phyloP scores from a whole-genome alignment of 2,329 filamentous ascomycete genomes.

The Arthrobotrys sphaeroides region DNA sequence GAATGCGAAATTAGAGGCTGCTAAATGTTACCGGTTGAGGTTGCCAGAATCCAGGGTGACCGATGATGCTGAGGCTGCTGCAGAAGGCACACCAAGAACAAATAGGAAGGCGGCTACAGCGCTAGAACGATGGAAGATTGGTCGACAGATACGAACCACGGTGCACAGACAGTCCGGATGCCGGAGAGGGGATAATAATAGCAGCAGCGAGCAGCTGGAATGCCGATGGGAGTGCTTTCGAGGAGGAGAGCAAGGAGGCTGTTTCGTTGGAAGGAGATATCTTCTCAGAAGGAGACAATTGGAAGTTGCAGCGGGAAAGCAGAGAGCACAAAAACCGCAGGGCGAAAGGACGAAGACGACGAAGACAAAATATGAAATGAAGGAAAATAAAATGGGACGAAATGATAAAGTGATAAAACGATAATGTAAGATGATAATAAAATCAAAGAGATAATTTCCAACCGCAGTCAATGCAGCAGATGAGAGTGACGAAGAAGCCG shows the following conservation, averaged over 20 bases:
- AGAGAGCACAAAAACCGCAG: not conserved
- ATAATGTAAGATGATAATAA: no score
- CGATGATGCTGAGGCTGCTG: conserved; percentile 5
- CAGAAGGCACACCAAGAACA: conserved; percentile 17
- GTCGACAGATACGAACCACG: conserved; percentile 15
- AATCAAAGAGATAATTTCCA: no score
- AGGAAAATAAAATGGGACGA: not conserved
- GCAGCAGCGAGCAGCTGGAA: not conserved
- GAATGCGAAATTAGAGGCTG: conserved; percentile 39
- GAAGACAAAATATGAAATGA: not conserved
- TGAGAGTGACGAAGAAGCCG: not conserved
- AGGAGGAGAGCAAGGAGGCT: no score
- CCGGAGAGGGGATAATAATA: not conserved
- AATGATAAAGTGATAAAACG: not conserved
- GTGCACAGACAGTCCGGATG: not conserved
- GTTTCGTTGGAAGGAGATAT: conserved; percentile 19
- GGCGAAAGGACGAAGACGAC: not conserved
- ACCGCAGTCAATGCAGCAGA: conserved; percentile 40
- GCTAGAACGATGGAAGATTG: conserved; percentile 13
- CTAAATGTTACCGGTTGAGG: conserved; percentile 23
- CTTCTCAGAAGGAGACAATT: conserved; percentile 35
- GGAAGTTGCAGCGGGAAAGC: not conserved
- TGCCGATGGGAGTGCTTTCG: not conserved
- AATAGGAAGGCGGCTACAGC: conserved; percentile 22
- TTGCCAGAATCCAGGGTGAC: conserved; percentile 6